Base-by-base conservation (phyloP, 2,329 filamentous ascomycete species). In the Cadophora sp. region DNA sequence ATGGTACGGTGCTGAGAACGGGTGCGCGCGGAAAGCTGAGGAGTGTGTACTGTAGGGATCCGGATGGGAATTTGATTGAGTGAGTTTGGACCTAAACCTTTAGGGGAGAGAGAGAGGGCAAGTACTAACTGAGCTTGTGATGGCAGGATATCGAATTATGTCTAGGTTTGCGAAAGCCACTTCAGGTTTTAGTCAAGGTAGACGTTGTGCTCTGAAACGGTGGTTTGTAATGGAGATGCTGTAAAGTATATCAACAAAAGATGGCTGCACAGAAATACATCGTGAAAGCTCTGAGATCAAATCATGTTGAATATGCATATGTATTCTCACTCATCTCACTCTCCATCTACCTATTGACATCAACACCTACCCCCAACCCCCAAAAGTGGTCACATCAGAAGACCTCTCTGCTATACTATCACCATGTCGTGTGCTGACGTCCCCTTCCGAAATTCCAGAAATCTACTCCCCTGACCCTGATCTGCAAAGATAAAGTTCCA, bases 51-150 rank as follows among this genome's bases (percentile, higher is more conserved):
- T 82, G 87, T 62, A 79, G 87, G 46, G 87, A 90, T 77, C 86
- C 86, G 1, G 88, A 90, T 77, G 85, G 84, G 5, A 89, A 89
- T 75, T 72, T 90, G 71, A 83, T 90, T 50, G 87, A 90, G 87
- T 90, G 62, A 72, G 72, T 73, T 5, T 51, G 12, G 7, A 11
- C 29, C 46, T 29, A n/a, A n/a, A n/a, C n/a, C n/a, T n/a, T n/a
- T n/a, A 19, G 46, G 48, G 31, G 27, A 22, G 22, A 29, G 19
- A 68, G 14, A n/a, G n/a, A 55, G 16, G 31, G 22, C 31, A 19
- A 46, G n/a, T 24, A 16, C 26, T 40, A 26, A 29, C 9, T 29
- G 16, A 27, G 24, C 22, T 37, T 4, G 34, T 37, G 3, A 37
- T 37, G 7, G 61, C 29, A 68, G 67, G 60, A 65, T 68, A 16